Conservation (phyloP, 225 moss, liverwort and hornwort genomes). For the Anthoceros angustus region DNA sequence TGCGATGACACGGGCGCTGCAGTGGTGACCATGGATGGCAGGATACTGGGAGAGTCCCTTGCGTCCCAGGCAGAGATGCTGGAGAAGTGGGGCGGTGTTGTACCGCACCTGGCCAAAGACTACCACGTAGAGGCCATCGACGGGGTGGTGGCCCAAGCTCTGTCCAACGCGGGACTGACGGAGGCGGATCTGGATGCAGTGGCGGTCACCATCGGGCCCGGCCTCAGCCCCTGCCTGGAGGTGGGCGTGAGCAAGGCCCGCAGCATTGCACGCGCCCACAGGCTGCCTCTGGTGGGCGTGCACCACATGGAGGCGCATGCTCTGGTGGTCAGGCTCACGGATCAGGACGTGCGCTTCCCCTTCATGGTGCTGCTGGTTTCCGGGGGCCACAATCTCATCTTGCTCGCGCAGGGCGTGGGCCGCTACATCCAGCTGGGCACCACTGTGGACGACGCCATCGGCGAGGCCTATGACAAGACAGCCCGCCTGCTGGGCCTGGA, state of each 20-base stretch:
- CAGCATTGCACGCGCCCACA: conserved; percentile 59
- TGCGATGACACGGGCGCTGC: conserved; percentile 90
- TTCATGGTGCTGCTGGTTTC: conserved; percentile 92
- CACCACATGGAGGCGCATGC: conserved; percentile 99
- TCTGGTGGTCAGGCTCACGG: conserved; percentile 75
- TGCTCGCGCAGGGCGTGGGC: conserved; percentile 83
- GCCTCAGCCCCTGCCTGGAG: conserved; percentile 76
- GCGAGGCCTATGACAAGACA: conserved; percentile 98
- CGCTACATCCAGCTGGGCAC: conserved; percentile 89
- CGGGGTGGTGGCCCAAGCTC: conserved; percentile 82
- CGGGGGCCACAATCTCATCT: conserved; percentile 86
- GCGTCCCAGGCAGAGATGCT: conserved; percentile 94
- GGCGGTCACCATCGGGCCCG: conserved; percentile 96
- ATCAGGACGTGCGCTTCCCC: conserved; percentile 62
- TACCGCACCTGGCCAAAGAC: conserved; percentile 82
- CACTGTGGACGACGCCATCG: conserved; percentile 93
- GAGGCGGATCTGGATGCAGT: conserved; percentile 79
- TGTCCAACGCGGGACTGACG: conserved; percentile 55
- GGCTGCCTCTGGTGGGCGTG: conserved; percentile 64
- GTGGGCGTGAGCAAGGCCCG: conserved; percentile 97
- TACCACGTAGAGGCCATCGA: conserved; percentile 85
- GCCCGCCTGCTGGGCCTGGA: conserved; percentile 85
- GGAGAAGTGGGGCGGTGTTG: conserved; percentile 87
- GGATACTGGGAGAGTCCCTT: conserved; percentile 77
- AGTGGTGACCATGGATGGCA: conserved; percentile 64